Percentiles rank a stretch among this genome's conserved stretches.
These are phyloP conservation scores for Bryopsis sp. DNA, from an alignment of 139 green algal genomes.

Conservation along the genomic window DNA sequence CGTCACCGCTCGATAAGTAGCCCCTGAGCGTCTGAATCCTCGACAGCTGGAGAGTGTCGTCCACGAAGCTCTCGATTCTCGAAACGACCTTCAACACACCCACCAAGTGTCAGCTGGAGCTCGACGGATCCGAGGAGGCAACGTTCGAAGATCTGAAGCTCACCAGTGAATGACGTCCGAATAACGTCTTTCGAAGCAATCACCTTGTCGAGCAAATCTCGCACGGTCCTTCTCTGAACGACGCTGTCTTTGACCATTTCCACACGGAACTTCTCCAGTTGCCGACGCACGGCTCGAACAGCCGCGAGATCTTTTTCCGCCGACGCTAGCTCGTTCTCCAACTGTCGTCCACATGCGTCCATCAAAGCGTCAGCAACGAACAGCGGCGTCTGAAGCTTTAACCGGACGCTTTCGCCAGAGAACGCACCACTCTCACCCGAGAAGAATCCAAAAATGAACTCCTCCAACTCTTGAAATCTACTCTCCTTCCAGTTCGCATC, in stretches of 20 bases:
- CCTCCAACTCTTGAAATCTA: conserved; percentile 59
- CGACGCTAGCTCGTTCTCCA: conserved; percentile 36
- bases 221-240: conserved; percentile 44
- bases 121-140: conserved; percentile 8
- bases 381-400: conserved; percentile 93
- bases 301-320: conserved; percentile 33
- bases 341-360: conserved; percentile 41
- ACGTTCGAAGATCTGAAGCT: neutral
- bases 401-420: conserved; percentile 61
- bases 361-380: conserved; percentile 76
- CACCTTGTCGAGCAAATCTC: conserved; percentile 30
- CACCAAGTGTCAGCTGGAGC: neutral
- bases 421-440: conserved; percentile 25
- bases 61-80: conserved; percentile 46
- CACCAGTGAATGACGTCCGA: neutral
- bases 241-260: conserved; percentile 70
- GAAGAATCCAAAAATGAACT: conserved; percentile 75
- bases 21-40: conserved; percentile 47
- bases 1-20: conserved; percentile 9
- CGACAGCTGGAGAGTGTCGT: conserved; percentile 59
- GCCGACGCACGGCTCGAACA: conserved; percentile 41
- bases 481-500: conserved; percentile 19
- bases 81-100: conserved; percentile 26
- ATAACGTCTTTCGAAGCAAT: neutral
- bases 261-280: conserved; percentile 57